These are phyloP conservation scores for Primulina tabacum DNA, from an alignment of 257 asterid genomes.

Conservation along the genomic window DNA sequence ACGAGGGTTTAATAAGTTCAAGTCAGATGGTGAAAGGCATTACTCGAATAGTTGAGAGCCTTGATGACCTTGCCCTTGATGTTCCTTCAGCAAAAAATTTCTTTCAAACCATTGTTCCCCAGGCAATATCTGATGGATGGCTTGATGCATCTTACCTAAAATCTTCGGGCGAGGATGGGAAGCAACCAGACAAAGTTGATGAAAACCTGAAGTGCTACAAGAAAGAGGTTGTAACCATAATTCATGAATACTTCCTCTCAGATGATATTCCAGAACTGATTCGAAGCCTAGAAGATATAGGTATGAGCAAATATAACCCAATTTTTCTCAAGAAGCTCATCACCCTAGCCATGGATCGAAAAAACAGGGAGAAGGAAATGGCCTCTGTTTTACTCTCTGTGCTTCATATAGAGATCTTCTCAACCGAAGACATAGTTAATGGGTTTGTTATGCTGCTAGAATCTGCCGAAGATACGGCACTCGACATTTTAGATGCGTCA, in stretches of 20 bases:
- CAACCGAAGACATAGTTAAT: constrained; percentile 79
- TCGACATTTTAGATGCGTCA: constrained; percentile 87
- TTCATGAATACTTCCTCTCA: constrained; percentile 89
- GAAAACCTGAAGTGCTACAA: constrained; percentile 73
- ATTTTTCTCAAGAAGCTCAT: constrained; percentile 80
- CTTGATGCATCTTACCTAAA: constrained; percentile 65
- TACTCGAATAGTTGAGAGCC: constrained; percentile 71
- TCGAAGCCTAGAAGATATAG: constrained; percentile 77
- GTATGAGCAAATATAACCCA: constrained; percentile 64
- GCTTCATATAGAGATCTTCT: constrained; percentile 78
- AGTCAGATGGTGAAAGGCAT: constrained; percentile 95
- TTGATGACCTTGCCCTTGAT: constrained; percentile 96
- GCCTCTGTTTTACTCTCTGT: constrained; percentile 91
- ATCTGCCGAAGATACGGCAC: constrained; percentile 91
- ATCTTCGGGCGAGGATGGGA: constrained; percentile 48
- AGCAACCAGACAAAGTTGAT: constrained; percentile 39
- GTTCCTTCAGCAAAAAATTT: constrained; percentile 79
- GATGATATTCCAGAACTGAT: constrained; percentile 97
- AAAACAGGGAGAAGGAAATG: constrained; percentile 94
- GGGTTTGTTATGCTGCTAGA: constrained; percentile 88
- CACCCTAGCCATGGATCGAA: constrained; percentile 89
- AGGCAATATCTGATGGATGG: constrained; percentile 87
- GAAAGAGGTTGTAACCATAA: constrained; percentile 66
- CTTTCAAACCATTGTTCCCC: constrained; percentile 58
- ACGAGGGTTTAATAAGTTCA: constrained; percentile 89